These are phyloP conservation scores for Naganishia kalamii DNA, from an alignment of 768 basidiomycete genomes.

Conservation along the genomic window DNA sequence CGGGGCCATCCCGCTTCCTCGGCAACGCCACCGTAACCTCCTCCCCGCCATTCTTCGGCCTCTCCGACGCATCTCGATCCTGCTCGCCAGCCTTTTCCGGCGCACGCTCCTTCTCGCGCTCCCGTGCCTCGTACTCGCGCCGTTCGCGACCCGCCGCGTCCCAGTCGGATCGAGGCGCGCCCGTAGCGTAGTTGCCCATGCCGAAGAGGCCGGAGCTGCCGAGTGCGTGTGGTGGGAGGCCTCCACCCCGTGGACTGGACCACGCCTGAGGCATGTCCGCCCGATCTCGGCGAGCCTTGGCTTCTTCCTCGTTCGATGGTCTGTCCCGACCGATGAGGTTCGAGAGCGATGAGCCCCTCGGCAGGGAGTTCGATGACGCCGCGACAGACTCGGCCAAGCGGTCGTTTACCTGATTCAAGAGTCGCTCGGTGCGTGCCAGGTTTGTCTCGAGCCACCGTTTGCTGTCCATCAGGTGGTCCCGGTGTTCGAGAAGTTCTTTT, in stretches of 20 bases:
- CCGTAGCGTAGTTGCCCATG: background rate
- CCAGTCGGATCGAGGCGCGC: background rate
- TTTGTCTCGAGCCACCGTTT: constrained; percentile 43
- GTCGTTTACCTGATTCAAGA: constrained; percentile 41
- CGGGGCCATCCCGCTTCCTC: background rate
- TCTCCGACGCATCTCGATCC: background rate
- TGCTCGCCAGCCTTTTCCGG: constrained; percentile 15
- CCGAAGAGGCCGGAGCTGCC: constrained; percentile 7
- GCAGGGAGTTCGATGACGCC: background rate
- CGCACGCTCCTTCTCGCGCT: constrained; percentile 29
- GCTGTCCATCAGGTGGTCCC: constrained; percentile 43
- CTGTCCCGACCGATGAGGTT: background rate
- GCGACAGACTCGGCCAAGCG: constrained; percentile 30
- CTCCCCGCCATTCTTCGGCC: constrained; percentile 24
- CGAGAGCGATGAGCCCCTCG: background rate
- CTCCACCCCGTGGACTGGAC: constrained; percentile 9
- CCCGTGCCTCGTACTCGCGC: constrained; percentile 30
- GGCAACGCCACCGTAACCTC: background rate
- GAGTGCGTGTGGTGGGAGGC: constrained; percentile 28
- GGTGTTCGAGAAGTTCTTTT: constrained; percentile 42
- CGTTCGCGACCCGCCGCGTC: constrained; percentile 3
- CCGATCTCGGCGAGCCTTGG: constrained; percentile 13
- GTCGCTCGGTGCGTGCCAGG: constrained; percentile 39
- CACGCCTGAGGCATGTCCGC: background rate
- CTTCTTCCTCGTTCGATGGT: constrained; percentile 8